Conservation (phyloP, 192 early-diverging fungal species). For the Chytriomyces sp. region DNA sequence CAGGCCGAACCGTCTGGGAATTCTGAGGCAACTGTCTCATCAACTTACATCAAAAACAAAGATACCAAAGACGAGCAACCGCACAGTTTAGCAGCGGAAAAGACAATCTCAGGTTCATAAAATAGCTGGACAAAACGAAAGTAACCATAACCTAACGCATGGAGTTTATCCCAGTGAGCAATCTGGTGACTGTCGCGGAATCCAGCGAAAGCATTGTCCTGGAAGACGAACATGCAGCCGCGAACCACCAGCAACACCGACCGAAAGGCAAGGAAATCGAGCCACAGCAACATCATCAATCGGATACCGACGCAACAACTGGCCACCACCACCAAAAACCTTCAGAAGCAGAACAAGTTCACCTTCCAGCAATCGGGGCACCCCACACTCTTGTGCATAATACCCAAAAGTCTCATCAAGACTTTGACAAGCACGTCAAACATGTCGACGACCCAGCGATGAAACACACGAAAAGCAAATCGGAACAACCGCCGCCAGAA, state of each 20-base stretch:
- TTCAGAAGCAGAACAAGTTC: slow-evolving; percentile 14
- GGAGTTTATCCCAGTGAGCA: background rate
- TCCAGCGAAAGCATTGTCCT: background rate
- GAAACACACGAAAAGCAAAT: background rate
- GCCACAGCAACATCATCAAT: slow-evolving; percentile 5
- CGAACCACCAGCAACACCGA: background rate
- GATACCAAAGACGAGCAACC: background rate
- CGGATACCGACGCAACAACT: too few species aligned
- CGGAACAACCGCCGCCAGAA: background rate
- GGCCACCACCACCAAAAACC: background rate
- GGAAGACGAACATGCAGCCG: background rate
- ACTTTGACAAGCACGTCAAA: background rate
- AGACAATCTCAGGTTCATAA: too few species aligned
- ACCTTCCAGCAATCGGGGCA: slow-evolving; percentile 7
- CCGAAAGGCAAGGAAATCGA: slow-evolving; percentile 30
- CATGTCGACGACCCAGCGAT: background rate
- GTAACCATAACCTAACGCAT: too few species aligned
- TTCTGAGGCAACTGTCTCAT: background rate
- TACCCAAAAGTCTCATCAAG: background rate
- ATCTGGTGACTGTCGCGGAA: background rate
- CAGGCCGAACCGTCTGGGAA: background rate
- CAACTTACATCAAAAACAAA: background rate
- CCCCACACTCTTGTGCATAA: too few species aligned
- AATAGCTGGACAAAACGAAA: too few species aligned
- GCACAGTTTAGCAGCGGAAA: too few species aligned